Base-by-base conservation (phyloP, 306 rosid genomes). In the Lagenaria siceraria region DNA sequence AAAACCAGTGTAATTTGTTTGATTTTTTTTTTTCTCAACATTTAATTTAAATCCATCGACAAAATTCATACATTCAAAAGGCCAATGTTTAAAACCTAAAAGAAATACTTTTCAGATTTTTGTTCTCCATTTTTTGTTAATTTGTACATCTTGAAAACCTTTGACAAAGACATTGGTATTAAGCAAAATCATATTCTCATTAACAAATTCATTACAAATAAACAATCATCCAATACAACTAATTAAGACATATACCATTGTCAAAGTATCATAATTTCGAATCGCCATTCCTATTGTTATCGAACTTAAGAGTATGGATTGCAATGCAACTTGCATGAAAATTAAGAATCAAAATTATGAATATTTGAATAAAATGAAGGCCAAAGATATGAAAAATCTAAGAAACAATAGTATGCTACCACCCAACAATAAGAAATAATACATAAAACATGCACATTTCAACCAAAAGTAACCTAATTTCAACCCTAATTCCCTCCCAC, bases 381-480 rank as follows among this genome's bases (percentile, higher is more conserved):
- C 40, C 40, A 29, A 61, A 59, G 9, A 12, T 3, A 29, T 62
- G 69, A 64, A 64, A n/a, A 64, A 35, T 61, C 42, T 62, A 62
- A 66, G 73, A 66, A n/a, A 66, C 31, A 38, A 9, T 19, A 0
- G 58, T 7, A 53, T 38, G 73, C 78, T 74, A 18, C 31, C 42
- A 22, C 46, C 51, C 64, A 74, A 74, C 78, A 31, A 74, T 54
- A 74, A 74, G 49, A 53, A 74, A 52, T 21, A 12, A 21, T 31
- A 42, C 64, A 52, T 54, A 74, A 31, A 25, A 31, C 65, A 74
- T 74, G 64, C 76, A 71, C 76, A 31, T 31, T 29, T 10, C 18
- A 74, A 74, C 78, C 62, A 74, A 52, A 52, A 31, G 7, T 21
- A 33, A 74, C 78, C 64, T 74, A 74, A 52, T 55, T 60, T 42